phyloP scores from a whole-genome alignment of 805 yeast genomes.

The Starmerella vitae region DNA sequence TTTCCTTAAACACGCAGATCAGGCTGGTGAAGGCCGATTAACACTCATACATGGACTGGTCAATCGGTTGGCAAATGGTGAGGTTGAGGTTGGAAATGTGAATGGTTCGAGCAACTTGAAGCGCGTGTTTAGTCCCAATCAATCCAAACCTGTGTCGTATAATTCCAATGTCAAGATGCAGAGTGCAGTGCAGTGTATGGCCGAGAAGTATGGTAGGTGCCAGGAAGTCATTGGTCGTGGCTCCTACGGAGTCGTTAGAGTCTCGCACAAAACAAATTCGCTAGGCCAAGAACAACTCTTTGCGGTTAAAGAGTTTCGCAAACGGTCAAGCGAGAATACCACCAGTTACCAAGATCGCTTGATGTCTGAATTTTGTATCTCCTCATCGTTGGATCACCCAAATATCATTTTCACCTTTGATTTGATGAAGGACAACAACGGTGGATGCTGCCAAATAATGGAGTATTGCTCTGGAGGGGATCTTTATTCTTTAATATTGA shows the following conservation, averaged over 20 bases:
- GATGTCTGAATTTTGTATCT: conserved; percentile 81
- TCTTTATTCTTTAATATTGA: conserved; percentile 45
- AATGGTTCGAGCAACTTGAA: conserved; percentile 16
- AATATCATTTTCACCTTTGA: conserved; percentile 70
- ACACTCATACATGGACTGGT: conserved; percentile 28
- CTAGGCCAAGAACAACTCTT: conserved; percentile 35
- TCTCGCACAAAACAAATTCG: conserved; percentile 49
- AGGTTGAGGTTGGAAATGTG: conserved; percentile 26
- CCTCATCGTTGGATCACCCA: conserved; percentile 59
- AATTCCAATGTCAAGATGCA: background rate
- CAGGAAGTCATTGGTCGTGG: conserved; percentile 92
- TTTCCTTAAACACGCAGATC: conserved; percentile 16
- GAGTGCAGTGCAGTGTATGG: conserved; percentile 40
- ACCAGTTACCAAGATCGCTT: conserved; percentile 53
- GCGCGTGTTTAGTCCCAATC: background rate
- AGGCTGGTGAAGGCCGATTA: conserved; percentile 17
- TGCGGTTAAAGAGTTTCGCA: conserved; percentile 67
- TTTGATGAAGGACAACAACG: conserved; percentile 58
- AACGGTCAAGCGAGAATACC: conserved; percentile 44
- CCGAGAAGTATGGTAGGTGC: conserved; percentile 84
- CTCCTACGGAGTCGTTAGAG: conserved; percentile 83
- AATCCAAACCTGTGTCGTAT: background rate
- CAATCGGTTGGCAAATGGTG: conserved; percentile 26
- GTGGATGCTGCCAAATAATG: conserved; percentile 80
- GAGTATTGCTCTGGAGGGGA: conserved; percentile 90